Evolutionary conservation across 768 basidiomycete genomes (phyloP).

Genomic region (Polyporus arcularius): DNA sequence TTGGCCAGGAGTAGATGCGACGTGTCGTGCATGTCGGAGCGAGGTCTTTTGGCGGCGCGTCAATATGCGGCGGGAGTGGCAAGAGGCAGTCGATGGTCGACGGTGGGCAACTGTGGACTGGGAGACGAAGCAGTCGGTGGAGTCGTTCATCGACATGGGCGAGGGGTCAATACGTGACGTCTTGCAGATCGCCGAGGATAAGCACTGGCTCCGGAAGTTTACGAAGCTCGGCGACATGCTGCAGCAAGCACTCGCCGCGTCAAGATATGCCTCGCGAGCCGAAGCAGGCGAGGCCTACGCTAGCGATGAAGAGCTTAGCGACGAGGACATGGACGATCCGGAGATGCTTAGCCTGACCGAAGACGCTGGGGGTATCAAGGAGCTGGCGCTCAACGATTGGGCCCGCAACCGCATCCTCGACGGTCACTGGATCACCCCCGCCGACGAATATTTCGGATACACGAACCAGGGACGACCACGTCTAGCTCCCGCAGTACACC

Average conservation of each 20-base stretch:
- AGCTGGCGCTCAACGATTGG: slow-evolving; percentile 71
- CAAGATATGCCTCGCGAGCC: slow-evolving; percentile 41
- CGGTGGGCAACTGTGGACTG: slow-evolving; percentile 47
- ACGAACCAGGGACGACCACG: slow-evolving; percentile 37
- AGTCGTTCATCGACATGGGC: slow-evolving; percentile 71
- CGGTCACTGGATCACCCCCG: slow-evolving; percentile 75
- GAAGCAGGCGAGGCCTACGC: slow-evolving; percentile 38
- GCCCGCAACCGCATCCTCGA: slow-evolving; percentile 70
- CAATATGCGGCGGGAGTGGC: slow-evolving; percentile 47
- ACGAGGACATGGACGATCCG: slow-evolving; percentile 46
- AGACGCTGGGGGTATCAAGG: slow-evolving; percentile 47
- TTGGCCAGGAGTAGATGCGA: slow-evolving; percentile 65
- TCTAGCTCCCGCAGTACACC: slow-evolving; percentile 37
- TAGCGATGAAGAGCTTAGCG: slow-evolving; percentile 36
- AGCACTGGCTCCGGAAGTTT: slow-evolving; percentile 64
- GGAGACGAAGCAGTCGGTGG: slow-evolving; percentile 68
- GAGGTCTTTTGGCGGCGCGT: slow-evolving; percentile 69
- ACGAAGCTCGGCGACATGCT: slow-evolving; percentile 71
- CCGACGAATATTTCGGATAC: slow-evolving; percentile 63
- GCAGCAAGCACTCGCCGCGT: slow-evolving; percentile 66
- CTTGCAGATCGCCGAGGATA: slow-evolving; percentile 62
- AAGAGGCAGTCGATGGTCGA: slow-evolving; percentile 57
- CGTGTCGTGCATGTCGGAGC: slow-evolving; percentile 64
- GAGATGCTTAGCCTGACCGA: slow-evolving; percentile 47
- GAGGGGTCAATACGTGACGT: slow-evolving; percentile 70